These are phyloP conservation scores for Debaryomyces singareniensis DNA, from an alignment of 1,139 yeast species.

Conservation along the genomic window DNA sequence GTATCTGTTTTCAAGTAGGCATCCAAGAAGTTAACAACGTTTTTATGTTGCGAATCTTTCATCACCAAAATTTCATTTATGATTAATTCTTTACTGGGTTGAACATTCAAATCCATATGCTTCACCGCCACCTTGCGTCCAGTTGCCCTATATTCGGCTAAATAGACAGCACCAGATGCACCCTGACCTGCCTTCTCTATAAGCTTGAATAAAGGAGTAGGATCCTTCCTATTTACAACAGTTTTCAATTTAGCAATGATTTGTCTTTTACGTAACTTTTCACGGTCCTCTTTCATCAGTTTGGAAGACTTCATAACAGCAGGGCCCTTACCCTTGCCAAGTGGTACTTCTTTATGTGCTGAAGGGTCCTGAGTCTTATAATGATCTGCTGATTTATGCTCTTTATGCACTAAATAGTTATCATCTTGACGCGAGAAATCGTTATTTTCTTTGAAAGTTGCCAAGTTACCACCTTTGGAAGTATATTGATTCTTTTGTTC, in stretches of 20 bases:
- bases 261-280: conserved; percentile 80
- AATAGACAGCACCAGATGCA: conserved; percentile 92
- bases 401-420: neutral
- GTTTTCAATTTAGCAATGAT: conserved; percentile 76
- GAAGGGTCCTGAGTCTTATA: neutral
- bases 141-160: conserved; percentile 60
- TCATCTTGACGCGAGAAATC: neutral
- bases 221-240: conserved; percentile 80
- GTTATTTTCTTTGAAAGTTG: no score
- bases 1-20: conserved; percentile 36
- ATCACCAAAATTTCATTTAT: conserved; percentile 48
- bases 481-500: neutral
- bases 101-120: conserved; percentile 90
- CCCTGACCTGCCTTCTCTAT: conserved; percentile 99
- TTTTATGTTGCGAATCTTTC: conserved; percentile 44
- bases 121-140: conserved; percentile 72
- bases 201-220: conserved; percentile 77
- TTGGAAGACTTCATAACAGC: conserved; percentile 29
- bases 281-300: conserved; percentile 53
- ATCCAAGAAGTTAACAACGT: conserved; percentile 43
- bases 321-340: neutral
- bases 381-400: neutral
- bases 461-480: neutral
- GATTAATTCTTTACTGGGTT: conserved; percentile 90
- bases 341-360: neutral